Evolutionary conservation across 495 filamentous ascomycete genomes (phyloP).

Genomic region (Daldinia concentrica): DNA sequence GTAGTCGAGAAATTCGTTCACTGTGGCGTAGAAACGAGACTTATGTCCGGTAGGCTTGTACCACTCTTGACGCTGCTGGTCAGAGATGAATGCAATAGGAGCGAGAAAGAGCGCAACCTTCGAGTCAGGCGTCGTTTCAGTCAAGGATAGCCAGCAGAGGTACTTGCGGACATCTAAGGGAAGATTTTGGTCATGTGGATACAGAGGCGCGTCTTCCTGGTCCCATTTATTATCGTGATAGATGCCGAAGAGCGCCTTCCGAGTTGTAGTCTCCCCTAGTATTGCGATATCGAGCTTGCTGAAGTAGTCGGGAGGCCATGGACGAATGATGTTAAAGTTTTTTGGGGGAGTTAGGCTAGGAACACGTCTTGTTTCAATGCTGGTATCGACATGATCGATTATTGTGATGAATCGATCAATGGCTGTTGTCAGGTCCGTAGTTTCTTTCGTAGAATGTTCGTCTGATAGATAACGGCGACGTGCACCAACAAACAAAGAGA

Average conservation of each 20-base stretch:
- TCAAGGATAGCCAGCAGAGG: conserved; percentile 24
- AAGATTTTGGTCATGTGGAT: conserved; percentile 20
- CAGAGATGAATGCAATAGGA: conserved; percentile 29
- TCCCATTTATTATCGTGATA: background rate
- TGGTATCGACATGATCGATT: conserved; percentile 5
- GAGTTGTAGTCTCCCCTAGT: conserved; percentile 9
- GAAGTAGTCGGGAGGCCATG: conserved; percentile 28
- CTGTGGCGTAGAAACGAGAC: conserved; percentile 35
- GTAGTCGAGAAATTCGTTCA: conserved; percentile 27
- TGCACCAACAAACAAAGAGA: conserved; percentile 21
- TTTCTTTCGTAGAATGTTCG: background rate
- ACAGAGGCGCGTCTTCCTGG: background rate
- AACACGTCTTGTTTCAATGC: background rate
- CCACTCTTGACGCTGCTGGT: conserved; percentile 26
- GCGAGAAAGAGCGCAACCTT: conserved; percentile 23
- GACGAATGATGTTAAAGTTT: too few species aligned
- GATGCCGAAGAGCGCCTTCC: conserved; percentile 26
- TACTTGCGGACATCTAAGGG: conserved; percentile 17
- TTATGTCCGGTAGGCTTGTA: conserved; percentile 23
- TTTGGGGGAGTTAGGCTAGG: conserved; percentile 1
- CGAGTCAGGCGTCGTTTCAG: background rate
- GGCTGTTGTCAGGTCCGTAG: background rate
- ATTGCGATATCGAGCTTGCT: conserved; percentile 20
- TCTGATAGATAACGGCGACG: conserved; percentile 18
- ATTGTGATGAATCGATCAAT: conserved; percentile 19